Percentiles rank a stretch among this genome's conserved stretches.
Evolutionary conservation across 164 flowering plant species (phyloP).

Genomic region (Tinospora cordifolia): DNA sequence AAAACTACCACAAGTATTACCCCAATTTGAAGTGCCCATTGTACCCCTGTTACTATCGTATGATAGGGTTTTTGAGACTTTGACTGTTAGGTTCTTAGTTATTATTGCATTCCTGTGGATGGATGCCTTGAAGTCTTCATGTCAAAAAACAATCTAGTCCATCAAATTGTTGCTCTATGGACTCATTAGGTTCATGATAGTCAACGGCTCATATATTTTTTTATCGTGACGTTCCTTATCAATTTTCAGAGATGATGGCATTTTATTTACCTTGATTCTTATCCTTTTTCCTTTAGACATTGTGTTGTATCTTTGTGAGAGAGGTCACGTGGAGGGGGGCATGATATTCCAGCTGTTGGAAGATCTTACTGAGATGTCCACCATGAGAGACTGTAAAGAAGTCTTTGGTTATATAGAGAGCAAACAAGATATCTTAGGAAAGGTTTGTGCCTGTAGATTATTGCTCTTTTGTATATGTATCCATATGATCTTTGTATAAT

Average conservation of each 20-base stretch:
- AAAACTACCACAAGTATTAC: too few species aligned
- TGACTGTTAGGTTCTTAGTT: too few species aligned
- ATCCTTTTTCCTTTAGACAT: slow-evolving; percentile 40
- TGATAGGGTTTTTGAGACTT: too few species aligned
- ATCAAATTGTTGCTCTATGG: too few species aligned
- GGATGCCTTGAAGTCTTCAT: too few species aligned
- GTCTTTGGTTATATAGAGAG: slow-evolving; percentile 92
- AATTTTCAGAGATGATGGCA: background rate
- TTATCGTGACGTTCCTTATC: background rate
- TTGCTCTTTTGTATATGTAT: slow-evolving; percentile 3
- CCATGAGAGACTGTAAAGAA: slow-evolving; percentile 94
- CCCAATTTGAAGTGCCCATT: too few species aligned
- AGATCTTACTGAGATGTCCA: slow-evolving; percentile 99
- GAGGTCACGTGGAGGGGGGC: slow-evolving; percentile 91
- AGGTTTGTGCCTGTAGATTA: slow-evolving; percentile 36
- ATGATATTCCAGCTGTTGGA: slow-evolving; percentile 97
- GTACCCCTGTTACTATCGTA: too few species aligned
- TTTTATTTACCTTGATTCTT: slow-evolving; percentile 7
- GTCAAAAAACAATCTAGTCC: too few species aligned
- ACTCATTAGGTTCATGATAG: too few species aligned
- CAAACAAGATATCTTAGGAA: slow-evolving; percentile 91
- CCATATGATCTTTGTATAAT: background rate
- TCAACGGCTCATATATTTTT: background rate
- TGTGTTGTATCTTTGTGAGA: slow-evolving; percentile 94
- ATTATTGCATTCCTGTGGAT: too few species aligned